Base-by-base conservation (phyloP, 177 flowering plant species). In the Vitis hybrid region DNA sequence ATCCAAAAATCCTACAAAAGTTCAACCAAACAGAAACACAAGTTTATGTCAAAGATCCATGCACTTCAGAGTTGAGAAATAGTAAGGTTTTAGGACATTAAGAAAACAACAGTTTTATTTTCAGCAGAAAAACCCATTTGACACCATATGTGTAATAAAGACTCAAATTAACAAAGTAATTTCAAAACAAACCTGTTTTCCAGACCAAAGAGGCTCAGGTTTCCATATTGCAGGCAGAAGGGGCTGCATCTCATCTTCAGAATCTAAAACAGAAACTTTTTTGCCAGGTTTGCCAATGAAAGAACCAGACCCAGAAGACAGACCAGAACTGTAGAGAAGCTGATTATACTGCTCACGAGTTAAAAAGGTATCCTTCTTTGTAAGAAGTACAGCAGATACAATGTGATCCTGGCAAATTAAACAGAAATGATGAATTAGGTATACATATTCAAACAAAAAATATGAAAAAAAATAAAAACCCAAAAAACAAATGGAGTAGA, bases 121-220 rank as follows among this genome's bases (percentile, higher is more conserved):
- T 31, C 51, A 56, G 70, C 31, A 39, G 48, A 39, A 39, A 39
- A 33, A 31, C 65, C 48, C 19, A 29, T 29, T 29, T 29, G 31
- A 29, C 31, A 29, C 31, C 31, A 29, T 7, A 19, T 18, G 48
- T 29, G 31, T 29, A 39, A 39, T 39, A 19, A 11, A 58, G 21
- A 67, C 14, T 12, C 22, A n/a, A 64, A 64, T 64, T 12, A 13
- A 9, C 6, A 19, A 3, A 29, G 9, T 48, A 50, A 14, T 56
- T 58, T 52, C 7, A 19, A 14, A 19, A 13, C 48, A 64, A 50
- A 94, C 99, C 97, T 96, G 99, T 77, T 93, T 96, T 60, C 99
- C 99, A 1, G 99, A 89, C 98, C 98, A 96, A 26, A 89, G 77
- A 50, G 93, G 94, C 72, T 69, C 73, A 66, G 99, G 99, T 72